Evolutionary conservation across 177 flowering plant genomes (phyloP).

Genomic region (Vitis hybrid): DNA sequence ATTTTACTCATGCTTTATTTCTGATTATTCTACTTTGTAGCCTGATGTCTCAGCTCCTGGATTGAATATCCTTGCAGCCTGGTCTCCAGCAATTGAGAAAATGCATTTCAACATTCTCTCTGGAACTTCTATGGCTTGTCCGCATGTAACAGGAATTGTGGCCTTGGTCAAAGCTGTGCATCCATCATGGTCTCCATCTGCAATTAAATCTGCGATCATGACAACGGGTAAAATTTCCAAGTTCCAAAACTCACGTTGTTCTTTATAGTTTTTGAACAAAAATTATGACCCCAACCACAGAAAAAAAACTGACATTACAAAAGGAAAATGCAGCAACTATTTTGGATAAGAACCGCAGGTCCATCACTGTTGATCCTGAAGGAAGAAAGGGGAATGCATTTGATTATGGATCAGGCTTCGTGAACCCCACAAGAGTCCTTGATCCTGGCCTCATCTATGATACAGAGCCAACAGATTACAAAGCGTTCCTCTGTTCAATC

Average conservation of each 20-base stretch:
- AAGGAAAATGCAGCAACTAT: constrained; percentile 51
- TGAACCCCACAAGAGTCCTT: constrained; percentile 53
- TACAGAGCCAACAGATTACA: constrained; percentile 46
- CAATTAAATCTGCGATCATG: constrained; percentile 86
- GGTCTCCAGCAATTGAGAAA: constrained; percentile 64
- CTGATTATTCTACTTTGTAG: constrained; percentile 30
- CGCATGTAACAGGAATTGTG: constrained; percentile 75
- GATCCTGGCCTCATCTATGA: constrained; percentile 81
- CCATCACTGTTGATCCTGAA: constrained; percentile 58
- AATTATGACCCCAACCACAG: not conserved
- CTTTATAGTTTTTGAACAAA: not conserved
- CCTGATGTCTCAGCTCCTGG: constrained; percentile 89
- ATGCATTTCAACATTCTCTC: constrained; percentile 67
- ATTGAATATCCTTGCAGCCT: constrained; percentile 78
- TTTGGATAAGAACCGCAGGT: constrained; percentile 41
- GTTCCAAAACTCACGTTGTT: not conserved
- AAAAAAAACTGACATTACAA: not conserved
- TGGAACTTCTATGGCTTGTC: constrained; percentile 93
- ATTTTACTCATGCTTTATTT: not conserved
- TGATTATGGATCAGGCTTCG: constrained; percentile 74
- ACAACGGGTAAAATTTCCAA: constrained; percentile 59
- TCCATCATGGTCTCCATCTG: constrained; percentile 80
- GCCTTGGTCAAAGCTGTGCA: constrained; percentile 66
- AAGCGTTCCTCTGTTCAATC: constrained; percentile 62
- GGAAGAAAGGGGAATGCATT: constrained; percentile 65